These are phyloP conservation scores for Flaveria floridana DNA, from an alignment of 140 eudicot species.

Conservation along the genomic window DNA sequence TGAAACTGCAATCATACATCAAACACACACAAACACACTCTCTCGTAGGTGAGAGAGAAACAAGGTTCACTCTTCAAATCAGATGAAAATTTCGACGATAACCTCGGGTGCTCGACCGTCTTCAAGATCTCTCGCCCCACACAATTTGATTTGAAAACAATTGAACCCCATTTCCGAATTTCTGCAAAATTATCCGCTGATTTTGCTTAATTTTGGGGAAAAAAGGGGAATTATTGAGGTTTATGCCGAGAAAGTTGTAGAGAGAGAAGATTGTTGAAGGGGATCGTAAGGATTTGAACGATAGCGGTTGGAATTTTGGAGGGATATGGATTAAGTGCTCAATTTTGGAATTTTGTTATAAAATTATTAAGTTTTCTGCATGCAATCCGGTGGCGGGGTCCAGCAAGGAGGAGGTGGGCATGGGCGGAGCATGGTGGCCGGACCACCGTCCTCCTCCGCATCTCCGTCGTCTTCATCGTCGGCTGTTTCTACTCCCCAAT, in stretches of 20 bases:
- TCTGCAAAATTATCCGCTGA: constrained; percentile 18
- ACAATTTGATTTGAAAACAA: constrained; percentile 18
- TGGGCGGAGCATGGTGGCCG: constrained; percentile 63
- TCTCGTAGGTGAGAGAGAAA: constrained; percentile 28
- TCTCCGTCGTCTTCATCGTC: constrained; percentile 90
- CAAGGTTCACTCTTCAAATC: not conserved
- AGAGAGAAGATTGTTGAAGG: constrained; percentile 30
- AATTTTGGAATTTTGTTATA: constrained; percentile 25
- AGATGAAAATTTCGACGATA: constrained; percentile 20
- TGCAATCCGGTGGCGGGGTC: constrained; percentile 80
- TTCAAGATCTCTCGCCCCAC: constrained; percentile 9
- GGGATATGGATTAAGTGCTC: constrained; percentile 30
- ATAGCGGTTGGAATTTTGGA: constrained; percentile 36
- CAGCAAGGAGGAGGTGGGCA: constrained; percentile 67
- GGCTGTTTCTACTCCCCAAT: constrained; percentile 64
- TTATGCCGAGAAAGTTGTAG: constrained; percentile 21
- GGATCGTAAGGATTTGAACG: constrained; percentile 29
- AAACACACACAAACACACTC: constrained; percentile 13
- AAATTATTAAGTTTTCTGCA: constrained; percentile 27
- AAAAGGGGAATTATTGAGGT: not conserved
- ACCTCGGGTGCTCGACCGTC: not conserved
- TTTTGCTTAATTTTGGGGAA: constrained; percentile 16
- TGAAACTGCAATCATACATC: constrained; percentile 31
- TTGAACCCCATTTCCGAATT: constrained; percentile 31
- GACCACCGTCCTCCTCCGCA: constrained; percentile 66